Evolutionary conservation across 805 yeast species (phyloP).

Genomic region (Barnettozyma vustinii): DNA sequence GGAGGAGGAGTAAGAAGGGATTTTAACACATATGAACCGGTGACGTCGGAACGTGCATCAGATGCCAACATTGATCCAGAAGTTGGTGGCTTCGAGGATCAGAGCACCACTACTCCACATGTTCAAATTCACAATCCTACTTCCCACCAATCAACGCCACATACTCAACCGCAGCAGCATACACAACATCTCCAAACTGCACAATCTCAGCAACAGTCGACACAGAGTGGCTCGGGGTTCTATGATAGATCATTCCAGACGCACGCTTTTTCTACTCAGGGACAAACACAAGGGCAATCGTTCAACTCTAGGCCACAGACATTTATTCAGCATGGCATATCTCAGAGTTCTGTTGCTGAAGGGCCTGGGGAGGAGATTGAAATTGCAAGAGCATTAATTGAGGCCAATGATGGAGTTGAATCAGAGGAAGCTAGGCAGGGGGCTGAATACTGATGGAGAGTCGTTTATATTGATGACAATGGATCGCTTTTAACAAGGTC

Average conservation of each 20-base stretch:
- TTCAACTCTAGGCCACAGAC: neutral
- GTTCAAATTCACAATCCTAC: neutral
- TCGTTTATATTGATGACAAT: too few species aligned
- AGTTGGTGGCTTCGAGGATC: conserved; percentile 42
- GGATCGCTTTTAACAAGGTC: too few species aligned
- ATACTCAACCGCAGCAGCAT: conserved; percentile 3
- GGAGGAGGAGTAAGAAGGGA: neutral
- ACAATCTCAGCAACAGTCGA: conserved; percentile 3
- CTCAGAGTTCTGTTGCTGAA: conserved; percentile 14
- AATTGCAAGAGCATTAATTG: conserved; percentile 61
- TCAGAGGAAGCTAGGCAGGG: conserved; percentile 9
- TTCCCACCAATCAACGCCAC: neutral
- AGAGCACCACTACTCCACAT: neutral
- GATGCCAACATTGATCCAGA: conserved; percentile 39
- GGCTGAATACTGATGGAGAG: neutral
- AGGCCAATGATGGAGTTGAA: conserved; percentile 34
- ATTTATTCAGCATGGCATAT: neutral
- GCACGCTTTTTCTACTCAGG: neutral
- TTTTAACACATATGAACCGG: conserved; percentile 11
- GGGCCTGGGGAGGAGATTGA: conserved; percentile 51
- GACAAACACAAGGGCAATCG: neutral
- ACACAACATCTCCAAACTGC: neutral
- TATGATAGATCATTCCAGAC: neutral
- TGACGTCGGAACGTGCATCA: conserved; percentile 27
- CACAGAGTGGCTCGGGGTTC: neutral